Evolutionary conservation across 805 yeast species (phyloP), one percentile per base, ranked within the genome.

Genomic region (Geotrichum ghanense): DNA sequence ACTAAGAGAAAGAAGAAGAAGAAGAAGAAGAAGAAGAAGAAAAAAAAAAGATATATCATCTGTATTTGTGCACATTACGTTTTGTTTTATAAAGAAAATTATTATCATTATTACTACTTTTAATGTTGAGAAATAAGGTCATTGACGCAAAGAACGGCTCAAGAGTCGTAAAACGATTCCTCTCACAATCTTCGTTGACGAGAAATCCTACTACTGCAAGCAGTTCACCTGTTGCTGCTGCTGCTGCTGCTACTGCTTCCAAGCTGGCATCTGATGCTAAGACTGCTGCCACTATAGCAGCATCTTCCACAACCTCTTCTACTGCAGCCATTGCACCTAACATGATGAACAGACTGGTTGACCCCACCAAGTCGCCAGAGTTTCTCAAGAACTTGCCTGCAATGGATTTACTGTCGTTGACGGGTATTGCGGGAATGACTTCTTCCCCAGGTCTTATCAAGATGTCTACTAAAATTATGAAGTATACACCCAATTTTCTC

Each of bases 401-500:
- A 20, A 34, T 51, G 24, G 64, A 62, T 45, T 53, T 63, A 26
- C 14, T 51, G 14, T 54, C 62, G 51, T 60, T 59, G 49, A 57
- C 63, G 17, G 51, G 56, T 31, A 51, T 63, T 22, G 56, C 61
- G 7, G 56, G 54, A 12, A 59, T 64, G 35, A 63, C 70, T 3
- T 54, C 66, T 17, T 57, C 64, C 37, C 61, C 60, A 20, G 22
- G 52, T 24, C 53, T 64, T 16, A 52, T 66, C 44, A 52, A 56
- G 39, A 43, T 54, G 22, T 62, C 68, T 6, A 61, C 60, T 46
- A 54, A 51, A 48, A 37, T 57, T 20, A 52, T 66, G 51, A 68
- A 67, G 9, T 61, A 63, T 46, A 58, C 56, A 25, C 97, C 97
- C 19, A 69, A 82, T 53, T 71, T 76, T 51, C 45, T 87, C 39